Base-by-base conservation (phyloP, 805 yeast genomes). In the Starmerella sp. region DNA sequence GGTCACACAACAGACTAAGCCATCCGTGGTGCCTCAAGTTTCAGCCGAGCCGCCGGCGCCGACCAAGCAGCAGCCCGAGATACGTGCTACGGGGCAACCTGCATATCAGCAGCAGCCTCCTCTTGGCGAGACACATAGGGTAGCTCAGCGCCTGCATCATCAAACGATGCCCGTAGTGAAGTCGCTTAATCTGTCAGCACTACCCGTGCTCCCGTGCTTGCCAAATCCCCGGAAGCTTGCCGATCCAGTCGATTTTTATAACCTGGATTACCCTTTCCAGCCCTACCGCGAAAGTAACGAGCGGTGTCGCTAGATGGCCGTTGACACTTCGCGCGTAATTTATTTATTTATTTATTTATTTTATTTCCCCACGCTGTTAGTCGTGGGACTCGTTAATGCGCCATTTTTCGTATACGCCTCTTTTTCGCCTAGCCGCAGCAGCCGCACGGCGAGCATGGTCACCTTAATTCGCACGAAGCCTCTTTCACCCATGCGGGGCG, bases 281-380 rank as follows among this genome's bases (percentile, higher is more conserved):
- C 38, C 52, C 8, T 62, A 58, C 47, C 57, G 59, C n/a, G 63
- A 58, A 38, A 60, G 62, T 44, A 52, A 60, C 47, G 62, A 60
- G 47, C 57, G 64, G 11, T 54, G 55, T 15, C 45, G 14, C 15
- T 45, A 42, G 48, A 6, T 15, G 43, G 7, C 29, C 7, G 29
- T 17, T 32, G 2, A 45, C 6, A 6, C 30, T 9, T 39, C 38
- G 6, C 15, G 6, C 34, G 15, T 34, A 5, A 14, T 41, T 10
- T 30, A 5, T 35, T 46, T 48, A 52, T 52, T 52, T 48, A 48
- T 52, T 52, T 48, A 43, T 52, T 42, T 52, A 48, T 52, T 35
- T 30, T 30, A 13, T 17, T 37, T 7, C 17, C 17, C n/a, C 43
- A 8, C 7, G 30, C 6, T 3, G 29, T 29, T n/a, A 3, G 22